Conservation (phyloP, 768 basidiomycete species). For the Mycena galopus region DNA sequence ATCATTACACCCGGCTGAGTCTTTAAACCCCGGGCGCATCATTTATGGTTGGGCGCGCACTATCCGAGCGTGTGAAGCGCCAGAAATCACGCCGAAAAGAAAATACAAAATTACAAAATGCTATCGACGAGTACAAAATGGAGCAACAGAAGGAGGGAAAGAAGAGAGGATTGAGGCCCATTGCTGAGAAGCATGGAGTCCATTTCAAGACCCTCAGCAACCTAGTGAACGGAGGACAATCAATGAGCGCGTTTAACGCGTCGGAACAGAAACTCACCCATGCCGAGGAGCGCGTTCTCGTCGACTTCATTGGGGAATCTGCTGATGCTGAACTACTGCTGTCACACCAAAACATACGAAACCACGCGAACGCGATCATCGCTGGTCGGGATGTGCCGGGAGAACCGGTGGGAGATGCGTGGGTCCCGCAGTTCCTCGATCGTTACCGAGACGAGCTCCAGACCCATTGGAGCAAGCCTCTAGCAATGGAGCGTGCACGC, state of each 20-base stretch:
- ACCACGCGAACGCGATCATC: neutral
- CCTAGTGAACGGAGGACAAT: neutral
- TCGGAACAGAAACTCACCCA: conserved; percentile 1
- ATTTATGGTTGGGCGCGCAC: neutral
- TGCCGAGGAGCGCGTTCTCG: neutral
- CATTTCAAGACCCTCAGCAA: neutral
- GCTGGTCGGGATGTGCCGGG: neutral
- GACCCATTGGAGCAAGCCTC: conserved; percentile 1
- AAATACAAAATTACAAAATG: neutral
- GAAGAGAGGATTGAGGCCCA: neutral
- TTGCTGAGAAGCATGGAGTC: neutral
- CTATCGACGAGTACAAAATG: neutral
- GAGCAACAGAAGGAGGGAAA: neutral
- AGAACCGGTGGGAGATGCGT: neutral
- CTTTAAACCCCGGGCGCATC: neutral
- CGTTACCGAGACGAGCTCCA: conserved; percentile 3
- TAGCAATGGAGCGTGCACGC: conserved; percentile 1
- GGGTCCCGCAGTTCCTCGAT: neutral
- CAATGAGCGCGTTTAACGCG: conserved; percentile 13
- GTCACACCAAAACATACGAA: neutral
- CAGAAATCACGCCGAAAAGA: neutral
- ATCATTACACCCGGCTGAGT: neutral
- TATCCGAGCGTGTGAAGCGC: neutral
- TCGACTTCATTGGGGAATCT: neutral
- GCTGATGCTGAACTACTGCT: neutral